Conservation (phyloP, 768 basidiomycete genomes). For the Suillus plorans region DNA sequence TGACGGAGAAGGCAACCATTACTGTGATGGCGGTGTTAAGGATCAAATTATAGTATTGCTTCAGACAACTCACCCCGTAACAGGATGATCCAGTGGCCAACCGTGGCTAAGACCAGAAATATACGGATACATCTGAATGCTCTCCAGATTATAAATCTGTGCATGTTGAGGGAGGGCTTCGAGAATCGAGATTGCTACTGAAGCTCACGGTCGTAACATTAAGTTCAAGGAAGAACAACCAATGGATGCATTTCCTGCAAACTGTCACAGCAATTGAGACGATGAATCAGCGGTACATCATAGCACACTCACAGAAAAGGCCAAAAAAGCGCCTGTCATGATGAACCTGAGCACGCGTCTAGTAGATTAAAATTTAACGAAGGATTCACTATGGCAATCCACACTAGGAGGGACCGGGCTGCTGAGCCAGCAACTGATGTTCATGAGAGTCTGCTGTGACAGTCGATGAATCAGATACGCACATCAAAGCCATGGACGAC, state of each 20-base stretch:
- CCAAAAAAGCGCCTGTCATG: background rate
- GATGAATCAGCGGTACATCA: background rate
- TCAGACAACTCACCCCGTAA: background rate
- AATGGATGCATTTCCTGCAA: slow-evolving; percentile 1
- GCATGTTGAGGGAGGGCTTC: background rate
- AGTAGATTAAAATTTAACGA: background rate
- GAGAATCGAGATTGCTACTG: background rate
- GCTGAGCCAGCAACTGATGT: background rate
- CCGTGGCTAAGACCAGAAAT: background rate
- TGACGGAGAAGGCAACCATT: background rate
- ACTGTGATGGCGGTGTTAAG: background rate
- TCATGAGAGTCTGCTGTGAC: background rate
- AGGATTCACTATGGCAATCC: background rate
- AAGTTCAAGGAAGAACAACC: slow-evolving; percentile 1
- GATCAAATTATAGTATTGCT: background rate
- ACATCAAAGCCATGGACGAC: background rate
- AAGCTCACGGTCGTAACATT: background rate
- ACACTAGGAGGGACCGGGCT: background rate
- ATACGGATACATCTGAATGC: background rate
- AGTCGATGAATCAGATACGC: background rate
- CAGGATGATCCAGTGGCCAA: background rate
- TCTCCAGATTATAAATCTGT: background rate
- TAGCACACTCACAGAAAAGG: background rate
- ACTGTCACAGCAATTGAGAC: background rate
- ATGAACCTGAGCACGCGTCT: background rate